Base-by-base conservation (phyloP, 2,329 filamentous ascomycete genomes). In the Verticillium albo-atrum region DNA sequence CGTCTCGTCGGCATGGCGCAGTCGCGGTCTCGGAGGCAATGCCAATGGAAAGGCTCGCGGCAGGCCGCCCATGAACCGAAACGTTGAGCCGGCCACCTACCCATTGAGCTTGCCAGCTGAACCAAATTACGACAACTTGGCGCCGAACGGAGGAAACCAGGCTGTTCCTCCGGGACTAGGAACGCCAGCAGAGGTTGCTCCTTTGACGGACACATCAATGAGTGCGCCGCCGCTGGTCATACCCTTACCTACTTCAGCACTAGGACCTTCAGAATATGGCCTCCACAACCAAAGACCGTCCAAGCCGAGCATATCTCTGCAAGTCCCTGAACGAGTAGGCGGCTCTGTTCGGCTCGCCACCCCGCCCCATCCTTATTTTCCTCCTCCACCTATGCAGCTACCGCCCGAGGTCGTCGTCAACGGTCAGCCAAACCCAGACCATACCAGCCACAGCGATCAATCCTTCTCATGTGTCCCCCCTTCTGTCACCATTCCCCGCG, bases 1-100 rank as follows among this genome's bases (percentile, higher is more conserved):
- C 6, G 91, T 97, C 0, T 97, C 92, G 1, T 97, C 92, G 10
- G 93, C 93, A 1, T 97, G 93, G 93, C 86, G 89, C 58, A 86
- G 86, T 63, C 85, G 82, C 60, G 84, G 84, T 17, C 79, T 81
- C 42, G 79, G 86, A 14, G 77, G 84, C 1, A 37, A 23, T 4
- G 25, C 60, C 6, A 58, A 57, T 3, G 88, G 89, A 2, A 96
- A 93, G 71, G 81, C 89, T 15, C 81, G 92, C 64, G 92, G 93
- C 6, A 81, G 93, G 61, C 93, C 93, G 50, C 91, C 91, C 0
- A 89, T 87, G 59, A 90, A 89, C 66, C 77, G 66, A 61, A 71
- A 67, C 61, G 80, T 82, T 7, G 42, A 50, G 9, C n/a, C 23
- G 20, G 6, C 42, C 10, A 9, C 42, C 12, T 23, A 50, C 0